These are phyloP conservation scores for Epipyxis sp. DNA, from an alignment of 108 stramenopile genomes.

Conservation along the genomic window DNA sequence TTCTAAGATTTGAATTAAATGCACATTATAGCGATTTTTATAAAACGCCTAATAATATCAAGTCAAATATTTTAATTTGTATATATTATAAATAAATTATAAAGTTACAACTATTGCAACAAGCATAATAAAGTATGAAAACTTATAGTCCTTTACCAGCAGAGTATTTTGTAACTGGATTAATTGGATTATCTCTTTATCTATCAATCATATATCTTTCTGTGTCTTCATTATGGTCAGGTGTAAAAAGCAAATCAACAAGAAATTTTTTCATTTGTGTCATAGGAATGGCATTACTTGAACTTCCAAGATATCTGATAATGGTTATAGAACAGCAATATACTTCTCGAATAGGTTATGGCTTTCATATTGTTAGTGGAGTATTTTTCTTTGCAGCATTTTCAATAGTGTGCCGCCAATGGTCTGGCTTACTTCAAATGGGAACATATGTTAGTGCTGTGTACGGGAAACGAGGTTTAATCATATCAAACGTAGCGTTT, in stretches of 20 bases:
- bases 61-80: no score
- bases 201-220: background rate
- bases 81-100: no score
- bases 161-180: conserved; percentile 21
- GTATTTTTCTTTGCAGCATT: conserved; percentile 28
- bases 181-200: conserved; percentile 18
- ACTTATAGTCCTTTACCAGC: background rate
- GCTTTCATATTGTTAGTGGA: conserved; percentile 6
- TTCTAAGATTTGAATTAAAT: no score
- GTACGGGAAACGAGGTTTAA: conserved; percentile 3
- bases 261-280: background rate
- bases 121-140: background rate
- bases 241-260: conserved; percentile 21
- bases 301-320: background rate
- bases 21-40: no score
- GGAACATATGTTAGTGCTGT: background rate
- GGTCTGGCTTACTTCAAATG: conserved; percentile 24
- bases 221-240: background rate
- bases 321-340: background rate
- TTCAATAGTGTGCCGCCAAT: conserved; percentile 23
- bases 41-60: no score
- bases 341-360: background rate
- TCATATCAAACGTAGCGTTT: conserved; percentile 26
- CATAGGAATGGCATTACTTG: background rate
- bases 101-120: no score